Conservation (phyloP, 805 yeast species). For the Spathaspora arborariae region DNA sequence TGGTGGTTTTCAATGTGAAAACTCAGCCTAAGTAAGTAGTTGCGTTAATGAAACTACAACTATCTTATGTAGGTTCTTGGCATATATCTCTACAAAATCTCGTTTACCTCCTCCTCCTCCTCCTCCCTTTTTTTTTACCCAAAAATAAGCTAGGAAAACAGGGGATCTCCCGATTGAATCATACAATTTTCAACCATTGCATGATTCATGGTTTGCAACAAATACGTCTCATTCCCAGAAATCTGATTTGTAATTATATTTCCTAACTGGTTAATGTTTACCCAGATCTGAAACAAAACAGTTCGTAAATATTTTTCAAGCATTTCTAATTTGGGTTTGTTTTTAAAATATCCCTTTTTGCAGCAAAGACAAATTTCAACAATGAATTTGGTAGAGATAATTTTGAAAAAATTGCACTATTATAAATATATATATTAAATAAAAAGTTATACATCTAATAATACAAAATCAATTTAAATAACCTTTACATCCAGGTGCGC, state of each 20-base stretch:
- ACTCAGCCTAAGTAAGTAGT: too few species aligned
- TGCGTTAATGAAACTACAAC: too few species aligned
- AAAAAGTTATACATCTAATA: neutral
- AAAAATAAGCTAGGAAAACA: too few species aligned
- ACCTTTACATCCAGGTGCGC: conserved; percentile 93
- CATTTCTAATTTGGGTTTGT: neutral
- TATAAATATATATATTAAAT: neutral
- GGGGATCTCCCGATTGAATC: too few species aligned
- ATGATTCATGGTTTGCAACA: neutral
- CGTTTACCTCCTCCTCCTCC: too few species aligned
- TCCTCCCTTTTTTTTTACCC: too few species aligned
- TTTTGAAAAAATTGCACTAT: neutral
- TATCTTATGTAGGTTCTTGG: too few species aligned
- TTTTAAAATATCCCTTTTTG: neutral
- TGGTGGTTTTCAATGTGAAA: too few species aligned
- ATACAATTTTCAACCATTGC: neutral
- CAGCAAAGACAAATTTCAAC: neutral
- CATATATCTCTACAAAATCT: too few species aligned
- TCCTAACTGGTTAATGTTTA: neutral
- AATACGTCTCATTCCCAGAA: neutral
- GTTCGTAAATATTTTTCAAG: neutral
- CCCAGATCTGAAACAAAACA: neutral
- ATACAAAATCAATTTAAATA: conserved; percentile 56
- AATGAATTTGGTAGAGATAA: neutral
- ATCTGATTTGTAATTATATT: neutral